Evolutionary conservation across 805 yeast species (phyloP), one percentile per base, ranked within the genome.

Genomic region (Saturnispora diversa): DNA sequence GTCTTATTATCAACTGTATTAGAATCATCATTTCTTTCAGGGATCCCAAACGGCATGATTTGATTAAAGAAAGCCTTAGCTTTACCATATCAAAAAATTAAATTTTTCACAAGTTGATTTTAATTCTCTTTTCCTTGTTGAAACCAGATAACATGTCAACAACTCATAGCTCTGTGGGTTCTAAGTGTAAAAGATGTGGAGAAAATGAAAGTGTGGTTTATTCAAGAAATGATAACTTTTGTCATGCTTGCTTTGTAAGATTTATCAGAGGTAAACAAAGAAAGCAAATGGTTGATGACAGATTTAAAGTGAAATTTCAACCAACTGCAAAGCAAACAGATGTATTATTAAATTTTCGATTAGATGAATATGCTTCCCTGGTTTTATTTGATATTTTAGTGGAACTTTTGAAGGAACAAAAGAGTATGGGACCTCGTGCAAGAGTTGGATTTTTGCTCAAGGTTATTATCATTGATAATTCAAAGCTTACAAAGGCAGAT

Each of bases 251-350:
- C 58, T 90, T 85, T 50, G 54, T 72, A 16, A 69, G 77, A 44
- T 88, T 85, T 55, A 67, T 88, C 27, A 69, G 80, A 43, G 79
- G 84, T 19, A 88, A 88, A 57, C 87, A 84, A 59, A 68, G 95
- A 46, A 83, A 81, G 53, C 82, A 72, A 53, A 77, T 90, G 86
- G 68, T 64, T 55, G 74, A 70, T 47, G 87, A 83, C 11, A 74
- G 69, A 40, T 87, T 72, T 62, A 83, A 84, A 53, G 88, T 83
- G 17, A 72, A 78, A 51, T 86, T 65, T 50, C 75, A 74, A 11
- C 60, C 61, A 1, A 63, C 63, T 13, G 64, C 61, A 22, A 30
- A n/a, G 3, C 44, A 35, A 2, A 75, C 72, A 13, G 70, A 61
- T 24, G 70, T 80, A 0, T 51, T 83, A 21, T 54, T 85, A 4